Evolutionary conservation across 176 grass and related monocot species (phyloP).

Genomic region (Rhynchospora pubera): DNA sequence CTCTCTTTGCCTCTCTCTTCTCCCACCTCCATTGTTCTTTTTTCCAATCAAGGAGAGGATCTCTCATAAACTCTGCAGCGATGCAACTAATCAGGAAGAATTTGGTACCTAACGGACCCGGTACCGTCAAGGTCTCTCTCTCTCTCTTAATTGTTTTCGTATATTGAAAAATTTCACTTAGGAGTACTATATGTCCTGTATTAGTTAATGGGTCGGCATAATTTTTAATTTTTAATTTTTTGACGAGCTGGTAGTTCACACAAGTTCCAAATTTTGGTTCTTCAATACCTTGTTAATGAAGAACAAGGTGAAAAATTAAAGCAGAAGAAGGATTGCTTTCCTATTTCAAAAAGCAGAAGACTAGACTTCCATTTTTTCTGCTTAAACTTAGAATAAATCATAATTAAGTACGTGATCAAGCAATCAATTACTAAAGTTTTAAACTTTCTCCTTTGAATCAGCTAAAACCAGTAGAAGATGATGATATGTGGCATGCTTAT

Average conservation of each 20-base stretch:
- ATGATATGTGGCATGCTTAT: conserved; percentile 93
- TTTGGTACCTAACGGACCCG: conserved; percentile 53
- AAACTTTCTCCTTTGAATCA: conserved; percentile 2
- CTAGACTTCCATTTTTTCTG: not conserved
- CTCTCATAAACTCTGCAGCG: not conserved
- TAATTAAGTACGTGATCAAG: not conserved
- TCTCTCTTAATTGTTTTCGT: not conserved
- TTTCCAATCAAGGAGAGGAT: not conserved
- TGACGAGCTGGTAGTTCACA: not conserved
- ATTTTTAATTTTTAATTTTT: not conserved
- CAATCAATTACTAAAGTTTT: not conserved
- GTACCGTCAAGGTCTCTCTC: conserved; percentile 57
- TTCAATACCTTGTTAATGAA: not conserved
- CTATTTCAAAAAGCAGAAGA: no score
- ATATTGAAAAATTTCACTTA: not conserved
- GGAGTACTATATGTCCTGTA: not conserved
- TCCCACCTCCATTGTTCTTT: not conserved
- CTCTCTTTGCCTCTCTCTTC: not conserved
- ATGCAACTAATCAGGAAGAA: conserved; percentile 64
- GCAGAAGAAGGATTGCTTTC: not conserved
- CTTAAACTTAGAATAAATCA: not conserved
- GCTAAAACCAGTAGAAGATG: conserved; percentile 78
- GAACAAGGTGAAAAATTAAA: not conserved
- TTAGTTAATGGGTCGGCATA: not conserved
- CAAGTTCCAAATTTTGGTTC: not conserved